Base-by-base conservation (phyloP, 2,329 filamentous ascomycete species). In the Phialophora macrospora region DNA sequence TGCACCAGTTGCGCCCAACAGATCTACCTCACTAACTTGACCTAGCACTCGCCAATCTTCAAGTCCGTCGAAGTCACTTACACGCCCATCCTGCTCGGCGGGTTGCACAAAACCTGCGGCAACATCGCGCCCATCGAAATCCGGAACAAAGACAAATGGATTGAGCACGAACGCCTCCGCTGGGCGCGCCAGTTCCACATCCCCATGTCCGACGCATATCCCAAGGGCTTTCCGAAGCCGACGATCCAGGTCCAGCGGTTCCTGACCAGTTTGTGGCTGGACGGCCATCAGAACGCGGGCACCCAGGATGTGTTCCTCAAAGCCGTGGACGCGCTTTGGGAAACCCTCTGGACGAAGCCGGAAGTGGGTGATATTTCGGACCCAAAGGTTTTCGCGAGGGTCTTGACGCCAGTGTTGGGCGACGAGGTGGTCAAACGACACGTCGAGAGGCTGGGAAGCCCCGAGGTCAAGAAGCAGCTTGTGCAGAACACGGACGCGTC, bases 81-180 rank as follows among this genome's bases (percentile, higher is more conserved):
- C 71, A 75, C 86, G 8, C 87, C 87, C 7, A 83, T 89, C 60
- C 82, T 88, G 59, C 79, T 88, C 0, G 84, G 84, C 4, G 86
- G 85, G 0, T 74, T 88, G 60, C 86, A 88, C 81, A 82, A 87
- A 62, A 74, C 76, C 0, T 84, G 82, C 72, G 80, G 79, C 30
- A 88, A 87, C 71, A 80, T 71, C 1, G 73, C 86, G 1, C 86
- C 86, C 0, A 76, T 88, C 28, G 73, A 76, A 2, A 82, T 88
- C 73, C 87, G 84, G 67, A 85, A 88, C 76, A 88, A 88, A 75
- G 82, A 81, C 72, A 79, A 81, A 75, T 89, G 83, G 82, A 84
- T 87, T 65, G 74, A 79, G 41, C 61, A 65, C 12, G 85, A 88
- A 70, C 83, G 86, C 17, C 52, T 75, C 22, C 84, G 86, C 64